These are phyloP conservation scores for Pestalotiopsis sp. DNA, from an alignment of 2,329 filamentous ascomycete genomes.

Conservation along the genomic window DNA sequence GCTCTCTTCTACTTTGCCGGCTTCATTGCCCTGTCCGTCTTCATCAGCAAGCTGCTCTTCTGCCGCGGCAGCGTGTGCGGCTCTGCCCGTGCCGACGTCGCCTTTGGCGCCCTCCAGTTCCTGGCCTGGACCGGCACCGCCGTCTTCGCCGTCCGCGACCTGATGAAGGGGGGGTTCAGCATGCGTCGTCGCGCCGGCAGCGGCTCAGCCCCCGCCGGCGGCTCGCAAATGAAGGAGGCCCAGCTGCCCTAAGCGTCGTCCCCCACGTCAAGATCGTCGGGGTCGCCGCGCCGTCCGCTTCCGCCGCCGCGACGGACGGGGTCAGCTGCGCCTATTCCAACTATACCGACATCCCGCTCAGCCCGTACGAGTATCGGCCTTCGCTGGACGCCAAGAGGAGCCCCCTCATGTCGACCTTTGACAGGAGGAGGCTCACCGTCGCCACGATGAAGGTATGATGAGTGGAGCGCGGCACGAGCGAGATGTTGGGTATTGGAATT, in stretches of 20 bases:
- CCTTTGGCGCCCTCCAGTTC: conserved; percentile 57
- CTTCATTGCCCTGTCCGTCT: conserved; percentile 60
- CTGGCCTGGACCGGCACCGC: conserved; percentile 54
- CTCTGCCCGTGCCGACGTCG: conserved; percentile 56
- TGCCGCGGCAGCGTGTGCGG: conserved; percentile 61
- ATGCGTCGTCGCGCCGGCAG: conserved; percentile 21
- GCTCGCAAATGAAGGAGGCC: conserved; percentile 41
- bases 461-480: background rate
- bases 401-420: conserved; percentile 12
- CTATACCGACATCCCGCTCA: conserved; percentile 32
- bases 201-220: conserved; percentile 24
- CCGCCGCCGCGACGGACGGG: background rate
- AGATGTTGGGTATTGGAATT: background rate
- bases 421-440: conserved; percentile 10
- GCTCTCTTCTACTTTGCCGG: conserved; percentile 60
- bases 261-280: background rate
- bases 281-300: background rate
- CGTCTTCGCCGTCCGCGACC: conserved; percentile 46
- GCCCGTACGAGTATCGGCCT: conserved; percentile 27
- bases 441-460: conserved; percentile 2
- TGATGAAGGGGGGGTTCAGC: conserved; percentile 46
- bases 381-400: conserved; percentile 23
- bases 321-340: conserved; percentile 17
- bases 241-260: conserved; percentile 31
- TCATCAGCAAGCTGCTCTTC: conserved; percentile 57